A percentile compares a stretch with the other conserved stretches of the same genome.
Evolutionary conservation across 352 stramenopile genomes (phyloP).

Genomic region (Globisporangium barbulae): DNA sequence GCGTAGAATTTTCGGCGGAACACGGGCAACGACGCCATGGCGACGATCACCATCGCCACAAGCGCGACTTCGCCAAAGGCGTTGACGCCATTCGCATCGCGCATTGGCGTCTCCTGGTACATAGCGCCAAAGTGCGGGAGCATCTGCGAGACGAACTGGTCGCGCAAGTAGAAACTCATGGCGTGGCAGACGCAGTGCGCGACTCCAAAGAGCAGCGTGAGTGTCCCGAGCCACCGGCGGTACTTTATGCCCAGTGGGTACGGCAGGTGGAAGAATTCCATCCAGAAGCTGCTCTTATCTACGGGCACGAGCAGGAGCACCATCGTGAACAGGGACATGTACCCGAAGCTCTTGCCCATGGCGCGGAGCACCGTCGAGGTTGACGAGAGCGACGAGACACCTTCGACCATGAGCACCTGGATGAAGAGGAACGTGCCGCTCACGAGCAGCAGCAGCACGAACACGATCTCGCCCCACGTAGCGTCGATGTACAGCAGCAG

Average conservation of each 20-base stretch:
- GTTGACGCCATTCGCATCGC: conserved; percentile 19
- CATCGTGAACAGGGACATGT: conserved; percentile 26
- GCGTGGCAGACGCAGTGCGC: conserved; percentile 27
- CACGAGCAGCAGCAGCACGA: conserved; percentile 19
- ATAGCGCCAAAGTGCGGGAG: conserved; percentile 25
- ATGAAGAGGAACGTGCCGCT: conserved; percentile 24
- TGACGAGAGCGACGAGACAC: conserved; percentile 13
- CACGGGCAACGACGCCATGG: conserved; percentile 14
- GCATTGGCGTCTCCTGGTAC: conserved; percentile 13
- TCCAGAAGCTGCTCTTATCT: conserved; percentile 23
- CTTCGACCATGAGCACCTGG: conserved; percentile 8
- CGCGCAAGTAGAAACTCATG: conserved; percentile 16
- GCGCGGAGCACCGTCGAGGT: conserved; percentile 12
- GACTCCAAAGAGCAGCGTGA: conserved; percentile 11
- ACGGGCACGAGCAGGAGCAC: conserved; percentile 22
- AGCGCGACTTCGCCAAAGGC: conserved; percentile 26
- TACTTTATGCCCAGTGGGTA: conserved; percentile 21
- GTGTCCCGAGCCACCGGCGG: conserved; percentile 21
- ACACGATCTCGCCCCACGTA: conserved; percentile 20
- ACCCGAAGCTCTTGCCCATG: conserved; percentile 26
- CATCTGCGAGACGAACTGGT: conserved; percentile 17
- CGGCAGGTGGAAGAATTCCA: conserved; percentile 23
- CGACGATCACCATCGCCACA: conserved; percentile 25
- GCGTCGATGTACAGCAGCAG: conserved; percentile 23
- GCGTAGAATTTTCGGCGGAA: conserved; percentile 17